Percentiles rank a stretch among this genome's conserved stretches.
Conservation (phyloP, 345 rosid genomes). For the Excoecaria agallocha region DNA sequence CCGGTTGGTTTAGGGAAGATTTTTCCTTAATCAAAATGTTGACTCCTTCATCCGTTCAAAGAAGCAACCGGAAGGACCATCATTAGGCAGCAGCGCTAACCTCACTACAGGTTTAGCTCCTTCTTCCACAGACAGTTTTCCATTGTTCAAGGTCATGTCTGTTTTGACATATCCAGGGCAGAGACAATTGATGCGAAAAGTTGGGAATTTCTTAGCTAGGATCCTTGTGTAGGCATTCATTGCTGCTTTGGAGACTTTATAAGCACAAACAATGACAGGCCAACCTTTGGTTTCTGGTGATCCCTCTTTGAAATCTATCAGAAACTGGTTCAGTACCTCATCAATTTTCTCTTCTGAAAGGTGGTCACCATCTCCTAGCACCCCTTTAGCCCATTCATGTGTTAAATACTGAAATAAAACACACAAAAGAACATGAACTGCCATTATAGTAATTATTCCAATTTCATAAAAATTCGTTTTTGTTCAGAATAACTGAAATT, state of each 20-base stretch:
- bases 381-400: constrained; percentile 25
- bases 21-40: neutral
- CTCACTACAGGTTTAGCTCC: constrained; percentile 19
- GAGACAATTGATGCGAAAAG: constrained; percentile 23
- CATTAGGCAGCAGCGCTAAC: constrained; percentile 35
- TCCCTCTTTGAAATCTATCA: constrained; percentile 30
- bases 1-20: neutral
- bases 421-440: neutral
- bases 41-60: neutral
- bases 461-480: no score
- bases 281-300: constrained; percentile 25
- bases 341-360: constrained; percentile 35
- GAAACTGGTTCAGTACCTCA: constrained; percentile 21
- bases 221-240: constrained; percentile 35
- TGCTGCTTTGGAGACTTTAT: constrained; percentile 27
- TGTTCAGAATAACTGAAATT: no score
- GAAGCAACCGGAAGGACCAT: constrained; percentile 39
- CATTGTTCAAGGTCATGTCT: constrained; percentile 17
- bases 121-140: constrained; percentile 3
- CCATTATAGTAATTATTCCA: neutral
- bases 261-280: constrained; percentile 19
- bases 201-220: constrained; percentile 18
- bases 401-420: constrained; percentile 18
- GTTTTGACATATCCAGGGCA: constrained; percentile 35
- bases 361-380: constrained; percentile 22